These are phyloP conservation scores for Pelargonium nanum DNA, from an alignment of 345 rosid species.

Conservation along the genomic window DNA sequence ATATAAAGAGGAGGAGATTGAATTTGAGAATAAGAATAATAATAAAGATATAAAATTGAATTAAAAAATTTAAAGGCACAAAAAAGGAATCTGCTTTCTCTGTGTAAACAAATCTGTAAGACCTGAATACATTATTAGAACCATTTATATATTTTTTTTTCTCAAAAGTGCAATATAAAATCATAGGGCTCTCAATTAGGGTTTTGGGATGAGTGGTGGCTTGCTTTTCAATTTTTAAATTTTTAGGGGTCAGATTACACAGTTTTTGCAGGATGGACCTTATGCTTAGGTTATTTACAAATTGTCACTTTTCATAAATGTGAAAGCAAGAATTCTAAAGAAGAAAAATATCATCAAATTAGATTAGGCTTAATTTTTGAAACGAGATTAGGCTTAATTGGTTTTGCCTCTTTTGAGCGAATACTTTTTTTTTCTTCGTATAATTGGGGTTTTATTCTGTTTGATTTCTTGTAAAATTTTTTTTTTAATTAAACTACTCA, in stretches of 20 bases:
- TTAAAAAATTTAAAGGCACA: no score
- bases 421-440: no score
- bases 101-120: neutral
- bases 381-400: no score
- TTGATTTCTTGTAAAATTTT: no score
- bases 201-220: constrained; percentile 6
- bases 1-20: constrained; percentile 6
- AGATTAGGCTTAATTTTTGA: no score
- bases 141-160: neutral
- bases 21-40: neutral
- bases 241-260: neutral
- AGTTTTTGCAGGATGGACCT: neutral
- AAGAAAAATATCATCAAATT: no score
- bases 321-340: no score
- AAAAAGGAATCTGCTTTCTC: neutral
- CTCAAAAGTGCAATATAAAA: constrained; percentile 2
- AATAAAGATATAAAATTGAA: no score
- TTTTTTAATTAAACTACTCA: no score
- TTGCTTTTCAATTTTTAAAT: neutral
- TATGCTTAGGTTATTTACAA: neutral
- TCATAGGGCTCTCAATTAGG: constrained; percentile 11
- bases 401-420: no score
- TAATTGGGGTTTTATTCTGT: no score
- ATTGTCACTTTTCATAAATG: neutral
- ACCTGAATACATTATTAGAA: neutral